phyloP scores from a whole-genome alignment of 805 yeast species.

The Nematodospora valgi region DNA sequence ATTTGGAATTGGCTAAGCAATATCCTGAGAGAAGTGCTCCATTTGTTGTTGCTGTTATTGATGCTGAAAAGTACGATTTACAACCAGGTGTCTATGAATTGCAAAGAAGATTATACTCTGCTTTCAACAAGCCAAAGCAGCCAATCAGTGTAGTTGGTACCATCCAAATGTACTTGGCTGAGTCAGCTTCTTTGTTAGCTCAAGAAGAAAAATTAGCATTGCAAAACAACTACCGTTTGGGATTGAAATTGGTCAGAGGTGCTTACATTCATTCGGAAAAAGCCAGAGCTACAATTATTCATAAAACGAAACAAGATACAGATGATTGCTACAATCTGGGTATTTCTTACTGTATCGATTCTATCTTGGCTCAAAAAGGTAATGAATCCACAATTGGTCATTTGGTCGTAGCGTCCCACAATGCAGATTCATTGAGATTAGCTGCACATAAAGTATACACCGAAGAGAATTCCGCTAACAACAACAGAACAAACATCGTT shows the following conservation, averaged over 20 bases:
- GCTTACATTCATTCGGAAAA: constrained; percentile 92
- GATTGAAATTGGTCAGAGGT: constrained; percentile 90
- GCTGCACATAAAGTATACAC: constrained; percentile 57
- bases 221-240: constrained; percentile 62
- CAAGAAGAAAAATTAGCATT: constrained; percentile 64
- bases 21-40: constrained; percentile 70
- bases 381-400: constrained; percentile 60
- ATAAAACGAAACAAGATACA: constrained; percentile 73
- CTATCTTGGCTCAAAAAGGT: constrained; percentile 43
- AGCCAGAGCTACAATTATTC: constrained; percentile 63
- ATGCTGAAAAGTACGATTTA: constrained; percentile 86
- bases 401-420: constrained; percentile 89
- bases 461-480: constrained; percentile 12
- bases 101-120: constrained; percentile 75
- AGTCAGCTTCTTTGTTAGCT: constrained; percentile 58
- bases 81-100: constrained; percentile 90
- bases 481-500: constrained; percentile 58
- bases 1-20: constrained; percentile 42
- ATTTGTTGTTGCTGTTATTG: constrained; percentile 74
- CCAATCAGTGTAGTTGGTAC: constrained; percentile 82
- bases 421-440: constrained; percentile 68
- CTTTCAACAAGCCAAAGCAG: constrained; percentile 58
- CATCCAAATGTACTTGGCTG: constrained; percentile 84
- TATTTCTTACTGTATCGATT: constrained; percentile 56
- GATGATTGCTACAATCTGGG: constrained; percentile 75